Conservation (phyloP, 2,329 filamentous ascomycete species). For the Didymella lethalis region DNA sequence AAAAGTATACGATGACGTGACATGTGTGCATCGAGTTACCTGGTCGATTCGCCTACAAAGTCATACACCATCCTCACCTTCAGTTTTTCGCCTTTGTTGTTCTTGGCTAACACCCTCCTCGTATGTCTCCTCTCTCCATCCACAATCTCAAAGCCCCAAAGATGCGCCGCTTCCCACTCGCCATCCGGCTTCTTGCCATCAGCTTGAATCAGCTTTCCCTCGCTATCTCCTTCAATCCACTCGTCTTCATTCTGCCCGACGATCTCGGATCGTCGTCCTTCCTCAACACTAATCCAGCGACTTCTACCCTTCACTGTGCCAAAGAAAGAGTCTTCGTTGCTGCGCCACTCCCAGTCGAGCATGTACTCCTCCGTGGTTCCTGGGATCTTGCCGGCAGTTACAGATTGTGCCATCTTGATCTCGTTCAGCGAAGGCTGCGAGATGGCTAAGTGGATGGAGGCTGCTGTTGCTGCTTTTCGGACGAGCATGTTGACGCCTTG, state of each 20-base stretch:
- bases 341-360: constrained; percentile 25
- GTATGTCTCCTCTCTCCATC: constrained; percentile 22
- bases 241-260: constrained; percentile 7
- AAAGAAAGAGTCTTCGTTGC: constrained; percentile 26
- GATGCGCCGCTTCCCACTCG: constrained; percentile 23
- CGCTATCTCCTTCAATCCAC: constrained; percentile 25
- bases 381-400: constrained; percentile 23
- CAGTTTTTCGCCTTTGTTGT: constrained; percentile 19
- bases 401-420: constrained; percentile 24
- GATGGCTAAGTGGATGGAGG: constrained; percentile 27
- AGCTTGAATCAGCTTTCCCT: constrained; percentile 19
- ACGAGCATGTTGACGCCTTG: constrained; percentile 25
- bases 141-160: constrained; percentile 27
- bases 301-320: constrained; percentile 22
- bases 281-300: constrained; percentile 23
- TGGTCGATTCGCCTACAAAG: constrained; percentile 14
- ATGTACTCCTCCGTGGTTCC: constrained; percentile 25
- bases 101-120: constrained; percentile 21
- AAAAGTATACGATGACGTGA: neutral
- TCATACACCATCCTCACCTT: constrained; percentile 25
- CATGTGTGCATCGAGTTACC: neutral
- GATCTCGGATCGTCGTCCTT: constrained; percentile 16
- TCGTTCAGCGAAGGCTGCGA: constrained; percentile 21
- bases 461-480: constrained; percentile 22
- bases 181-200: constrained; percentile 22